A percentile compares a stretch with the other conserved stretches of the same genome.
These are phyloP conservation scores for Cicer yamashitae DNA, from an alignment of 306 rosid genomes.

Conservation along the genomic window DNA sequence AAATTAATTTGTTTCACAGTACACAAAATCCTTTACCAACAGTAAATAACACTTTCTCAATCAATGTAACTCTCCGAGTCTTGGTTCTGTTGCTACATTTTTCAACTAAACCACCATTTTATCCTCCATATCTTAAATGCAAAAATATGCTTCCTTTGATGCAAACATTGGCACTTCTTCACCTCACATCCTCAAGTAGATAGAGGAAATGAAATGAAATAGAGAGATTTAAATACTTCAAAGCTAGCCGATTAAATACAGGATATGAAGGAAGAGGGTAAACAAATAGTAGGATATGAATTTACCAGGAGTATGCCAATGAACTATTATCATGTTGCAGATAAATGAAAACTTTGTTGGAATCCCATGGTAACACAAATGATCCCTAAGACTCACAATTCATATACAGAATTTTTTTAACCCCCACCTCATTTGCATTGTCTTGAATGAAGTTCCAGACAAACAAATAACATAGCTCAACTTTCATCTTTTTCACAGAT, in stretches of 20 bases:
- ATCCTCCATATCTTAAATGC: constrained; percentile 2
- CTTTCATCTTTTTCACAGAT: not conserved
- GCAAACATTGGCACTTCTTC: constrained; percentile 16
- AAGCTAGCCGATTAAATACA: not conserved
- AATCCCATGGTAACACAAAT: not conserved
- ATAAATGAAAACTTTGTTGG: not conserved
- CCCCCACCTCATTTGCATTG: not conserved
- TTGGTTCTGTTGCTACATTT: not conserved
- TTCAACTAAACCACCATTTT: constrained; percentile 3
- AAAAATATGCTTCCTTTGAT: not conserved
- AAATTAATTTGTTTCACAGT: not conserved
- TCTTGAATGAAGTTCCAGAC: not conserved
- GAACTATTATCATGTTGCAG: not conserved
- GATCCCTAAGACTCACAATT: not conserved
- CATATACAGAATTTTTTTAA: not conserved
- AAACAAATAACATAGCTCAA: not conserved
- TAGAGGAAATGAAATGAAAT: not conserved
- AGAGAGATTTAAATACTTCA: not conserved
- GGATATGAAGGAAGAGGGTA: not conserved
- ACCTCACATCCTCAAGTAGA: not conserved
- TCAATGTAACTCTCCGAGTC: constrained; percentile 15
- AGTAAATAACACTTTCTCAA: constrained; percentile 6
- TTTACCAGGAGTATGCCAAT: not conserved
- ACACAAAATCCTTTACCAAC: constrained; percentile 21
- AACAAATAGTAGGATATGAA: too few species aligned